Evolutionary conservation across 768 basidiomycete genomes (phyloP), one percentile per base, ranked within the genome.

Genomic region (Leucocoprinus sp.): DNA sequence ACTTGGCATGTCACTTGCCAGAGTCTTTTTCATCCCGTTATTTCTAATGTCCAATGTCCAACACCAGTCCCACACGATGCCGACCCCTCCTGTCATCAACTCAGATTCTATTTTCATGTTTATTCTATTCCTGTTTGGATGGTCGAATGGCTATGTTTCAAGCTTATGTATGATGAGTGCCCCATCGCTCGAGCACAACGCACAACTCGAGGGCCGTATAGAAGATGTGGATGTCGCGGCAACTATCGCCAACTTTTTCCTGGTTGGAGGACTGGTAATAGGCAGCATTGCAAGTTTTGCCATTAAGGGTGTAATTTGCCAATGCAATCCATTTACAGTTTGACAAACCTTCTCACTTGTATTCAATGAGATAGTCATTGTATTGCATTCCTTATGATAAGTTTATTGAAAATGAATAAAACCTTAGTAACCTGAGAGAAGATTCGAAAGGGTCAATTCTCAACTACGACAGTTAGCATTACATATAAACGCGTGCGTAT

Each of bases 31-130:
- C 65, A 76, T 96, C 38, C 90, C 90, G 23, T 55, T 93, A 33
- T 84, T 95, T 62, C 71, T 95, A n/a, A 69, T 84, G 64, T 95
- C 92, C 71, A 96, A 96, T 57, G 64, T 93, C 33, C 77, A 81
- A 52, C 75, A 71, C 35, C 66, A 69, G 23, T 53, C 56, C 31
- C 52, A 64, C 1, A 46, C 56, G 23, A 47, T 60, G 4, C 56
- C 59, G 6, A 54, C 65, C 7, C 45, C 57, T 5, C 74, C 81
- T 2, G 52, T 83, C 50, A 81, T 93, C 67, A 80, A 67, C 62
- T 92, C 89, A 2, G 91, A 95, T 57, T 39, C 76, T 28, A 38
- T 82, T 8, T 95, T 80, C 67, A 80, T 93, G 76, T 24, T 76
- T 19, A 74, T 93, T 43, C 63, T 95, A 8, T 64, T 87, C 40